Percentiles rank a stretch among this genome's conserved stretches.
Evolutionary conservation across 2,329 filamentous ascomycete genomes (phyloP).

Genomic region (Calonectria pseudoturangicola): DNA sequence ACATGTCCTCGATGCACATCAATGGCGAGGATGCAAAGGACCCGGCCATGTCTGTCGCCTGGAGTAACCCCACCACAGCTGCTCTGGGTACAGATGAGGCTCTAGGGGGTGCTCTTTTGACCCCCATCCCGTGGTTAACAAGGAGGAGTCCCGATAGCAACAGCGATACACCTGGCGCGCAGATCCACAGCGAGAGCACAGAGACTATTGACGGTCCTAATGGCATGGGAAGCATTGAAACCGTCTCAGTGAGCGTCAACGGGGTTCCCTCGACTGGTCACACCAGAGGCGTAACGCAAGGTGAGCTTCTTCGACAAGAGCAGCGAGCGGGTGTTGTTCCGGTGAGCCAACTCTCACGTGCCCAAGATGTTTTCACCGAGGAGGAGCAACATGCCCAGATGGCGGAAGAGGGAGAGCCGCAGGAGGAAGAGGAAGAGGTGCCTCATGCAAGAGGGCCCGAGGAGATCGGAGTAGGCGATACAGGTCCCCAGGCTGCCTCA

Average conservation of each 20-base stretch:
- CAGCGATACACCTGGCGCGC: constrained; percentile 59
- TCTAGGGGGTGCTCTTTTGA: constrained; percentile 91
- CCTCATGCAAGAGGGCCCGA: constrained; percentile 91
- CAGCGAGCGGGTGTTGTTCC: constrained; percentile 88
- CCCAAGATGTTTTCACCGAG: constrained; percentile 58
- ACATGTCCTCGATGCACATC: constrained; percentile 72
- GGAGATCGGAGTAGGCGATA: constrained; percentile 89
- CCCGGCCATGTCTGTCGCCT: constrained; percentile 63
- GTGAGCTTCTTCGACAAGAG: constrained; percentile 89
- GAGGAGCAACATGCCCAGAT: constrained; percentile 51
- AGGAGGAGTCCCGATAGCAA: constrained; percentile 59
- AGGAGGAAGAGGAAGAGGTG: constrained; percentile 73
- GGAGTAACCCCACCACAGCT: constrained; percentile 68
- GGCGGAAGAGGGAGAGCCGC: constrained; percentile 58
- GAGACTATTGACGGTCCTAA: constrained; percentile 89
- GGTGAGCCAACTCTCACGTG: constrained; percentile 74
- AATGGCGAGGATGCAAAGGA: constrained; percentile 76
- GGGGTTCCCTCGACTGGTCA: constrained; percentile 75
- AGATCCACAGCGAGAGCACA: constrained; percentile 81
- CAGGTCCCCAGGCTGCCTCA: constrained; percentile 80
- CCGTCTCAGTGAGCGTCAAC: constrained; percentile 85
- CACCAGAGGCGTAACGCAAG: constrained; percentile 82
- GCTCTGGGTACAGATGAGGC: constrained; percentile 89
- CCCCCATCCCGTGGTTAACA: constrained; percentile 93
- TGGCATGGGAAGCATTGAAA: constrained; percentile 86